Evolutionary conservation across 805 yeast genomes (phyloP).

Genomic region (Wickerhamiella azymoides): DNA sequence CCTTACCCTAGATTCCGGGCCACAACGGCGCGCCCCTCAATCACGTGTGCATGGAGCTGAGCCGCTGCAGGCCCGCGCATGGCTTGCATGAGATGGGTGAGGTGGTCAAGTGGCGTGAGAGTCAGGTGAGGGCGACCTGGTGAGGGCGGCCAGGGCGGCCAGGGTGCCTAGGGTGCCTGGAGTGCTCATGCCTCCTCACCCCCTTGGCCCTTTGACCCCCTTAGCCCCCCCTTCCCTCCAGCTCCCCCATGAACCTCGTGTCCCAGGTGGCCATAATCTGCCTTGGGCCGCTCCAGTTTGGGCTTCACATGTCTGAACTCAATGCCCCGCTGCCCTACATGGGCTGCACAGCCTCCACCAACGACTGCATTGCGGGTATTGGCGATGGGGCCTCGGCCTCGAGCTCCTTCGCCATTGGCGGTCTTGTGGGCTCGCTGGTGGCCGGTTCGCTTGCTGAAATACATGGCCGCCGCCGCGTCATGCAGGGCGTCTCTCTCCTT

Average conservation of each 20-base stretch:
- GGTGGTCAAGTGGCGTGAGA: no score
- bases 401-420: conserved; percentile 73
- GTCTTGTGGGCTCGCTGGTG: conserved; percentile 56
- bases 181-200: no score
- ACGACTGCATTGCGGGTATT: conserved; percentile 44
- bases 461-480: conserved; percentile 47
- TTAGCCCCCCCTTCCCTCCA: not conserved
- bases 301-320: conserved; percentile 88
- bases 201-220: no score
- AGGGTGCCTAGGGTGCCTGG: no score
- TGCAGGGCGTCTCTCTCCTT: conserved; percentile 35
- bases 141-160: no score
- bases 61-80: no score
- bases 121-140: no score
- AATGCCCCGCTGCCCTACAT: conserved; percentile 74
- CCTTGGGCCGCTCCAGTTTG: conserved; percentile 74
- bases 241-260: not conserved
- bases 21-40: no score
- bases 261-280: conserved; percentile 38
- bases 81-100: no score
- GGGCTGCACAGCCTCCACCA: conserved; percentile 34
- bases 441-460: conserved; percentile 52
- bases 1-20: no score
- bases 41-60: no score
- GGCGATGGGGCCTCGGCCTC: conserved; percentile 60